Base-by-base conservation (phyloP, 1,284 basidiomycete species). In the Cryptococcus jaspeensis region DNA sequence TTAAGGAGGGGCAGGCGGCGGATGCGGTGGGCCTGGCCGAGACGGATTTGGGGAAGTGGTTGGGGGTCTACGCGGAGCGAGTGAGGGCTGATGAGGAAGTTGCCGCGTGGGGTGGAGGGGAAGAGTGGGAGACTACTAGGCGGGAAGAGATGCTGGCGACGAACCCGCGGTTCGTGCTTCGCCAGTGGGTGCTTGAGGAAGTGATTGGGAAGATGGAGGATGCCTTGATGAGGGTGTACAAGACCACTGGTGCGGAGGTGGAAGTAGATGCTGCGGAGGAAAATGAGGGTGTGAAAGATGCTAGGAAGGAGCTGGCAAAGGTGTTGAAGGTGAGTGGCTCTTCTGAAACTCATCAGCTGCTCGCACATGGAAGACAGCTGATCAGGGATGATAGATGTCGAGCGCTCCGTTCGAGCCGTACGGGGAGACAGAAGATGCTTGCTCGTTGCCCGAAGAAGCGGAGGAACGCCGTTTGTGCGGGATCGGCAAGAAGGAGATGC, bases 101-200 rank as follows among this genome's bases (percentile, higher is more conserved):
- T 37, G 79, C 49, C 0, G 66, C 62, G 2, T 68, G 81, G 80
- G 49, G 49, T 15, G 48, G 53, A 9, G 50, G 50, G 15, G 16
- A 12, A 32, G 65, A 60, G 5, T 74, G 69, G 65, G 71, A 70
- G n/a, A 67, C 52, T 2, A 65, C 61, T 12, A 72, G 78, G 53
- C 64, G 62, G 48, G 62, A 55, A 22, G 78, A 53, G 37, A 75
- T 78, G 80, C 53, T 58, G 62, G 5, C 75, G 80, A 54, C 81
- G 20, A 96, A 97, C 69, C 93, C 93, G 15, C 81, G 91, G 32
- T 96, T 97, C 74, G 85, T 94, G 39, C 78, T 96, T 57, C 81
- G 93, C 56, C 93, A 96, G 76, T 96, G 93, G 93, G 79, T 96
- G 3, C 80, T 97, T 28, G 92, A 96, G 72, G 92, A 95, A 70